phyloP scores from a whole-genome alignment of 805 yeast genomes.

The Geotrichum ghanense region DNA sequence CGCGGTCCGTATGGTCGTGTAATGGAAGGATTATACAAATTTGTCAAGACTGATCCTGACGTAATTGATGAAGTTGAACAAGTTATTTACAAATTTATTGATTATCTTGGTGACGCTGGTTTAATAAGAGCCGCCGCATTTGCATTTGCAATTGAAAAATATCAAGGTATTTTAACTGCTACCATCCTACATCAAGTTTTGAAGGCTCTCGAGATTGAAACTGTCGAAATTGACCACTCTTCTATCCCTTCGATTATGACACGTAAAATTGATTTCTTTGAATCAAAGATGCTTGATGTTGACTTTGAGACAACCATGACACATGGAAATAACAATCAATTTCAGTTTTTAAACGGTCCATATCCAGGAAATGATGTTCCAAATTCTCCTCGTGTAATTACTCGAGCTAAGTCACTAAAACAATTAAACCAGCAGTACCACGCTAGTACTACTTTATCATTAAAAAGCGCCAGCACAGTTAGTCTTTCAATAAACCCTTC shows the following conservation, averaged over 20 bases:
- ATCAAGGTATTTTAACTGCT: neutral
- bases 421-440: neutral
- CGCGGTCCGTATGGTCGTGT: neutral
- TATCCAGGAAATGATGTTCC: neutral
- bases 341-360: neutral
- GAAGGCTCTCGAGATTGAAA: neutral
- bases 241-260: neutral
- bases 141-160: slow-evolving; percentile 1
- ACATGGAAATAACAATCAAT: neutral
- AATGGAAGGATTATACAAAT: neutral
- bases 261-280: neutral
- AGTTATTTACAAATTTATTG: neutral
- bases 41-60: neutral
- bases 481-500: neutral
- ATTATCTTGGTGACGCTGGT: neutral
- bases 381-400: neutral
- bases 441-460: neutral
- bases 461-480: neutral
- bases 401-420: neutral
- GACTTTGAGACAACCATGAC: too few relatives aligned
- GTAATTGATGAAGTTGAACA: neutral
- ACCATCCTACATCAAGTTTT: neutral
- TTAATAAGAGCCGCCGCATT: neutral
- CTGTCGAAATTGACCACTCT: neutral
- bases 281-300: neutral